Base-by-base conservation (phyloP, 2,329 filamentous ascomycete genomes). In the Clarireedia paspali region DNA sequence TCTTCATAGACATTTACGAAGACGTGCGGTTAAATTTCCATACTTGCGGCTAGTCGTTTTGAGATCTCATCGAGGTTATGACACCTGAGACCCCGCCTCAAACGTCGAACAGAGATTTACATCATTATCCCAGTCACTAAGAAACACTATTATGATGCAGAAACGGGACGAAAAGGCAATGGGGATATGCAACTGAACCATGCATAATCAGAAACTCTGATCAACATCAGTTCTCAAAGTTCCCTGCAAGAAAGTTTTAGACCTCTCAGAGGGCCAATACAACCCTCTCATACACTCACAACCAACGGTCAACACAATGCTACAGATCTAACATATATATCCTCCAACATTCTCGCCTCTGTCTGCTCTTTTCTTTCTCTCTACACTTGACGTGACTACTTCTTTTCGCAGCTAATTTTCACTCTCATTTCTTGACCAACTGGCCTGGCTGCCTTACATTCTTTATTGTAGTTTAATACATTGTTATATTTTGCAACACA, bases 361-460 rank as follows among this genome's bases (percentile, higher is more conserved):
- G 48, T 61, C 38, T 64, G 61, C 62, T 59, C 46, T 59, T 58
- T 63, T 58, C 66, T 57, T 59, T 47, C 58, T 65, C 62, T 57
- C 59, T 60, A 49, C 61, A 68, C 65, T 66, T 60, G 64, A 66
- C 63, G 65, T 63, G 62, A 70, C 62, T 67, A 68, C 64, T 59
- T 56, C 42, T 57, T 59, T 63, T 60, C 63, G 67, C 68, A 69
- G 67, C 67, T 69, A 66, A 68, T 66, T 62, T 60, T 62, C 60
- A 68, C 72, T 72, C 70, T 75, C 73, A 70, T 76, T 76, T 68
- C 73, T 67, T 67, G 63, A 68, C 75, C 75, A 76, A 77, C 76
- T 76, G 76, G 76, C 70, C 77, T 76, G 75, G 76, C 73, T 74
- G 72, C 72, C 24, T 71, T 76, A 71, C 75, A 73, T 77, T 77